phyloP scores from a whole-genome alignment of 768 basidiomycete species.

The Lentinula sp. region DNA sequence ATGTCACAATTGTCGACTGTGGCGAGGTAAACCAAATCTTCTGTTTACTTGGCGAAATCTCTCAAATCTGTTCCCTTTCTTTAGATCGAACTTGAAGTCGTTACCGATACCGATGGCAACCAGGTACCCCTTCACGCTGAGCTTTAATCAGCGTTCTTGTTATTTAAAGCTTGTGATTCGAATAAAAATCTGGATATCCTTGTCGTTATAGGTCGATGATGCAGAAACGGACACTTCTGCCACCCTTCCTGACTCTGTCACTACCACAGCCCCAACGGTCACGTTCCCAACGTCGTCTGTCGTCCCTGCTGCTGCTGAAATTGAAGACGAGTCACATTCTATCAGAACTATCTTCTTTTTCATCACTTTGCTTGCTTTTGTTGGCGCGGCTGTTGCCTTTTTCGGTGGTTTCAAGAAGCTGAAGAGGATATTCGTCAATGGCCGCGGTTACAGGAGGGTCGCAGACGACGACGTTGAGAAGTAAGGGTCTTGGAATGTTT shows the following conservation, averaged over 20 bases:
- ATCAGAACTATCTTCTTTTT: slow-evolving; percentile 28
- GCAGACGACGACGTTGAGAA: slow-evolving; percentile 46
- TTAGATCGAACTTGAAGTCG: slow-evolving; percentile 49
- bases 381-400: slow-evolving; percentile 40
- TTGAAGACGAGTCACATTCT: slow-evolving; percentile 9
- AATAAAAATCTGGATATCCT: slow-evolving; percentile 46
- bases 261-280: slow-evolving; percentile 4
- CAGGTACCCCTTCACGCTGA: slow-evolving; percentile 94
- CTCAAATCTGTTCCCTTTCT: not conserved
- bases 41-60: not conserved
- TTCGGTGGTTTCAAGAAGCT: slow-evolving; percentile 46
- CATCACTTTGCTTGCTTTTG: slow-evolving; percentile 38
- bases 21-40: slow-evolving; percentile 65
- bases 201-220: slow-evolving; percentile 21
- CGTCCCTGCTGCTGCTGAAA: not conserved
- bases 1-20: slow-evolving; percentile 75
- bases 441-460: slow-evolving; percentile 34
- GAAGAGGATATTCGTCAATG: slow-evolving; percentile 31
- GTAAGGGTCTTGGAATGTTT: slow-evolving; percentile 21
- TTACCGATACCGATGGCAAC: slow-evolving; percentile 59
- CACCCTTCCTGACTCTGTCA: slow-evolving; percentile 5
- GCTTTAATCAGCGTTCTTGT: slow-evolving; percentile 59
- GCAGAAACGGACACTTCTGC: slow-evolving; percentile 6
- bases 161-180: slow-evolving; percentile 31
- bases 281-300: slow-evolving; percentile 11